Conservation (phyloP, 768 basidiomycete genomes). For the Rhizopogon roseolus region DNA sequence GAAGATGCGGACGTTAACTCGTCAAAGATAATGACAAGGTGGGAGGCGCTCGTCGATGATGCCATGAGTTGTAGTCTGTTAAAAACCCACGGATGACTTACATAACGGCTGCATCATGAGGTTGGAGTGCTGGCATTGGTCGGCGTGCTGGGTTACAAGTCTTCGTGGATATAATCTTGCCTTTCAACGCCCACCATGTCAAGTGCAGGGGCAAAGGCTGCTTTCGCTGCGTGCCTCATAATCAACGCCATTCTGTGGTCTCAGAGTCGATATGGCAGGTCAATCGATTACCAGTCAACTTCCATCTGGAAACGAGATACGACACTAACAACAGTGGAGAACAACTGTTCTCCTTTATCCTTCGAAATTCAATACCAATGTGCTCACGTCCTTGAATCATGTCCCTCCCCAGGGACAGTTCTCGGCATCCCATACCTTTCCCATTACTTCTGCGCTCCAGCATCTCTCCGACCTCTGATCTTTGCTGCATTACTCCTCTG, state of each 20-base stretch:
- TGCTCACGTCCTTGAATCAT: slow-evolving; percentile 51
- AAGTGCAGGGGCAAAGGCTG: slow-evolving; percentile 37
- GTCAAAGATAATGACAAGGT: too few species aligned
- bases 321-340: neutral
- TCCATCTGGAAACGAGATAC: slow-evolving; percentile 8
- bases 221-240: slow-evolving; percentile 49
- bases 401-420: slow-evolving; percentile 56
- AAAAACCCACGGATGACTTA: too few species aligned
- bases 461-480: slow-evolving; percentile 48
- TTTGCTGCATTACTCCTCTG: slow-evolving; percentile 68
- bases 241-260: slow-evolving; percentile 67
- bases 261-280: slow-evolving; percentile 44
- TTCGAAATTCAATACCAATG: slow-evolving; percentile 58
- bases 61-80: too few species aligned
- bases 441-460: slow-evolving; percentile 64
- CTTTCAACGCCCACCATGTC: slow-evolving; percentile 35
- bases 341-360: slow-evolving; percentile 53
- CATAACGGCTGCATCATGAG: too few species aligned
- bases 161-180: too few species aligned
- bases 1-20: too few species aligned
- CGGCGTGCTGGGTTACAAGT: neutral
- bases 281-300: slow-evolving; percentile 5
- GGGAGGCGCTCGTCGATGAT: too few species aligned
- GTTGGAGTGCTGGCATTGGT: neutral
- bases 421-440: slow-evolving; percentile 67